phyloP scores from a whole-genome alignment of 345 rosid species.

The Bruguiera sexangula region DNA sequence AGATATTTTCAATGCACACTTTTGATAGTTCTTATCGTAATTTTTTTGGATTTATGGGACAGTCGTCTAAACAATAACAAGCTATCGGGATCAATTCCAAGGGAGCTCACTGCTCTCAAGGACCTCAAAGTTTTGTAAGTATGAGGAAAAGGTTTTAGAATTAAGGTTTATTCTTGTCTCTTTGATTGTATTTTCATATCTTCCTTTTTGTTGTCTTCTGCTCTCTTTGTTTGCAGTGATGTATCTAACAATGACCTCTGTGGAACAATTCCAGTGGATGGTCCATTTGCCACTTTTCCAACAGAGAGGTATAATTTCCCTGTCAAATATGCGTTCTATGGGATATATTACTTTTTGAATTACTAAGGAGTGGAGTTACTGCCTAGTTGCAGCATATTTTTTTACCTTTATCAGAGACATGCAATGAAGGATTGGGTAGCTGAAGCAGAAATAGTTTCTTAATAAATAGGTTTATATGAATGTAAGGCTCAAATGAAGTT shows the following conservation, averaged over 20 bases:
- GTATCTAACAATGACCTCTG: slow-evolving; percentile 63
- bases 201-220: slow-evolving; percentile 6
- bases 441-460: too few species aligned
- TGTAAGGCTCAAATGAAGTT: too few species aligned
- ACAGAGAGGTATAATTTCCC: slow-evolving; percentile 43
- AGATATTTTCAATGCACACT: not conserved
- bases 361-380: not conserved
- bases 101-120: slow-evolving; percentile 53
- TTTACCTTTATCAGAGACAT: too few species aligned
- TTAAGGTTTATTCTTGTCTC: not conserved
- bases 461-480: too few species aligned
- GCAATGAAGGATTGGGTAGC: too few species aligned
- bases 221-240: slow-evolving; percentile 41
- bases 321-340: not conserved
- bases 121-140: slow-evolving; percentile 67
- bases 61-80: slow-evolving; percentile 70
- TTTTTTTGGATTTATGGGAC: slow-evolving; percentile 16
- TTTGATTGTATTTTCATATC: not conserved
- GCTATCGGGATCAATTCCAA: slow-evolving; percentile 57
- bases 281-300: slow-evolving; percentile 55
- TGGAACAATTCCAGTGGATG: slow-evolving; percentile 72
- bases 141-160: not conserved
- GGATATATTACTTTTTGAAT: not conserved
- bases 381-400: too few species aligned
- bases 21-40: not conserved